These are phyloP conservation scores for Trametes meyenii DNA, from an alignment of 768 basidiomycete species.

Conservation along the genomic window DNA sequence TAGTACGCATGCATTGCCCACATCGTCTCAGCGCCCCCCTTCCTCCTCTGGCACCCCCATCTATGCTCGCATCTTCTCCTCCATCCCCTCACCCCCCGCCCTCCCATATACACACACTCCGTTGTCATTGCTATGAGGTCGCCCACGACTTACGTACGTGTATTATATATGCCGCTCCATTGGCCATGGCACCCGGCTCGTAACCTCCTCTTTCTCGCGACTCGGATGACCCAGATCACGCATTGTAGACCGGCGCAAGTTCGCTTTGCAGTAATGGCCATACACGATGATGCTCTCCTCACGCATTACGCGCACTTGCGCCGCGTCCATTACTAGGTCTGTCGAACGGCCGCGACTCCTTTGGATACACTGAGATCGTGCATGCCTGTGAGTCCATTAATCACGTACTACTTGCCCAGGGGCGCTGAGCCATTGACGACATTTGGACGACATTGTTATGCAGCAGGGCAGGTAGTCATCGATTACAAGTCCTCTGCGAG, in stretches of 20 bases:
- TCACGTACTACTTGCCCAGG: no score
- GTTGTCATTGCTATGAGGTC: no score
- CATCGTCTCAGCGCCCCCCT: not conserved
- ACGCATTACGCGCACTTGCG: no score
- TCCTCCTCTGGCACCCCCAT: not conserved
- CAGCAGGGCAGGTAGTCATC: no score
- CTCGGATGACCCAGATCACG: not conserved
- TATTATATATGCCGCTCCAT: not conserved
- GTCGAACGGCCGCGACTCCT: no score
- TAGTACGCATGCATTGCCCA: not conserved
- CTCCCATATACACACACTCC: not conserved
- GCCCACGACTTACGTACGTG: not conserved
- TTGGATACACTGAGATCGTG: no score
- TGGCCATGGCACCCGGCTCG: no score
- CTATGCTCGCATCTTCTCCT: not conserved
- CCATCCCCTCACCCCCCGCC: not conserved
- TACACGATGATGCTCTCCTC: not conserved
- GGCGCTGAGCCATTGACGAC: no score
- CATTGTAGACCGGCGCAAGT: not conserved
- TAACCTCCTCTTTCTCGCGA: not conserved
- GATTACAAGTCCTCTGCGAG: no score
- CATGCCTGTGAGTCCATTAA: no score
- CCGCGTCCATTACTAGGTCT: no score
- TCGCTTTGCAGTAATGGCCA: not conserved
- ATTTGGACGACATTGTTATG: no score